Evolutionary conservation across 2,329 filamentous ascomycete genomes (phyloP).

Genomic region (Penicillium sp.): DNA sequence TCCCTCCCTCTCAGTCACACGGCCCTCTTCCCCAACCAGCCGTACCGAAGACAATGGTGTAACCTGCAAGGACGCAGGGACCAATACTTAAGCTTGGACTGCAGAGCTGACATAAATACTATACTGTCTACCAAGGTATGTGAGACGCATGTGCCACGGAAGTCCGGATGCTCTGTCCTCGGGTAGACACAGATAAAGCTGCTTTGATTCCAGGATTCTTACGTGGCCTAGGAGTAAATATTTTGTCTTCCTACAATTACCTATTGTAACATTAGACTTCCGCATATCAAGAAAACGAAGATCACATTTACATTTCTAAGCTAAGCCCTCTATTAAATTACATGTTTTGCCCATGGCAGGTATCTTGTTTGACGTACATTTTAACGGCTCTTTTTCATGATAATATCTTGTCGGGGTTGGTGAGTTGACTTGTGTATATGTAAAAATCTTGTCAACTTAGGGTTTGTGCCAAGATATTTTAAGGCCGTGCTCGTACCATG

Average conservation of each 20-base stretch:
- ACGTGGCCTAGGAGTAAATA: neutral
- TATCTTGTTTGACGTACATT: no score
- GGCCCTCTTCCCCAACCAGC: constrained; percentile 14
- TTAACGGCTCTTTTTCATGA: no score
- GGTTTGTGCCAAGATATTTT: neutral
- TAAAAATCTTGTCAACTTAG: neutral
- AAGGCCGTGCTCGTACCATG: neutral
- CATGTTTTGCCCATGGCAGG: no score
- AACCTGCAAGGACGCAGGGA: constrained; percentile 27
- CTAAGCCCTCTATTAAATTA: neutral
- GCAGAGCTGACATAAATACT: neutral
- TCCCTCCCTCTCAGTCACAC: constrained; percentile 18
- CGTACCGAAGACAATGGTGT: constrained; percentile 29
- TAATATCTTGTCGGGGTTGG: neutral
- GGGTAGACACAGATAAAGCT: neutral
- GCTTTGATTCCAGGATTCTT: neutral
- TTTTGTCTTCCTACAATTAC: neutral
- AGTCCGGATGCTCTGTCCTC: neutral
- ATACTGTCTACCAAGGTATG: neutral
- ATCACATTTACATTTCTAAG: neutral
- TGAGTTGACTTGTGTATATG: neutral
- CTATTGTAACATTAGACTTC: neutral
- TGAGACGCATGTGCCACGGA: neutral
- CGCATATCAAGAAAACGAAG: neutral
- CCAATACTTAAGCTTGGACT: constrained; percentile 26